Evolutionary conservation across 2,329 filamentous ascomycete species (phyloP), one percentile per base, ranked within the genome.

Genomic region (Sphaerulina vaccinii): DNA sequence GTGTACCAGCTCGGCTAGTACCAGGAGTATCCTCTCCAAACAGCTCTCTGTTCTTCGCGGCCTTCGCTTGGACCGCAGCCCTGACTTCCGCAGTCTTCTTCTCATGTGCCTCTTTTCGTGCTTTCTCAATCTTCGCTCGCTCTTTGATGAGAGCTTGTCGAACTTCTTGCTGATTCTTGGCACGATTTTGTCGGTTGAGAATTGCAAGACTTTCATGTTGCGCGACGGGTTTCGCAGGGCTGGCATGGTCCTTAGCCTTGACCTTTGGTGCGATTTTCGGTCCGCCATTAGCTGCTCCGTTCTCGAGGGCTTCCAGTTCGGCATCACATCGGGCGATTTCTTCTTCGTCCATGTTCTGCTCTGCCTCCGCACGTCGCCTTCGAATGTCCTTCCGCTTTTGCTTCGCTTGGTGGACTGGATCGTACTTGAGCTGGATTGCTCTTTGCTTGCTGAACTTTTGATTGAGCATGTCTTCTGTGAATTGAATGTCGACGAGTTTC

Each of bases 121-220:
- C 69, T 10, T 67, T 58, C 42, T 70, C 61, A 38, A 70, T 62
- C 53, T 70, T 68, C 22, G 67, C 63, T 16, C 72, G 71, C 73
- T 99, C 93, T 61, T 86, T 86, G 50, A 96, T 78, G 67, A 96
- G 88, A 0, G 91, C 92, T 69, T 88, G 88, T 54, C 92, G 88
- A n/a, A 97, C 87, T 41, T 88, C 85, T 67, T 96, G 88, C n/a
- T 82, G 81, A 65, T 96, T 96, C 61, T 85, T 80, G 52, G 85
- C 84, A 56, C 92, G 85, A 71, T 96, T 96, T 65, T 87, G 83
- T 22, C 82, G 79, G 71, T 99, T 99, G 59, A 96, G 78, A 64
- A 87, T 81, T 0, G 88, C 88, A 19, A 97, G 79, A 69, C 95
- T 87, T 27, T 79, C 75, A 7, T 66, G 78, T 75, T 62, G 77